Conservation (phyloP, 495 filamentous ascomycete species). For the Xylaria telfairii region DNA sequence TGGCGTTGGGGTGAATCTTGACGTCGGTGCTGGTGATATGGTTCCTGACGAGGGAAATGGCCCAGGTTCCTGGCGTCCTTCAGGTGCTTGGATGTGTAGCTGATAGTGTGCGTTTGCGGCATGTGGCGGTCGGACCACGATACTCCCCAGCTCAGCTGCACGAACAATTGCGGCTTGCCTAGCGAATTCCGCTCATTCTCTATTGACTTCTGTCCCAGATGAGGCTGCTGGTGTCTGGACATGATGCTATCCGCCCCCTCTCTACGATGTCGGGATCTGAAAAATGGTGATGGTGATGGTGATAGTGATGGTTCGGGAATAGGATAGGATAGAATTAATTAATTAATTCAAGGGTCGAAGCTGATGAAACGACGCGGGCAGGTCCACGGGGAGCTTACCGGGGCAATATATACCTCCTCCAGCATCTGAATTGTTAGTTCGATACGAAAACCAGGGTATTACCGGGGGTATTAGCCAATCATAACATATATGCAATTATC, state of each 20-base stretch:
- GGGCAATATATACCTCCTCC: slow-evolving; percentile 6
- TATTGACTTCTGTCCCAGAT: slow-evolving; percentile 31
- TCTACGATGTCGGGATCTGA: background rate
- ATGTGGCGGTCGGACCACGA: slow-evolving; percentile 48
- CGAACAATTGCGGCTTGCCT: slow-evolving; percentile 49
- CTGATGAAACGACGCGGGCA: background rate
- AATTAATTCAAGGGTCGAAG: background rate
- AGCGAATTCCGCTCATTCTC: slow-evolving; percentile 29
- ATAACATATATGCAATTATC: too few species aligned
- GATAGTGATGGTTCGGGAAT: background rate
- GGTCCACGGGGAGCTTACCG: background rate
- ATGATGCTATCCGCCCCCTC: slow-evolving; percentile 27
- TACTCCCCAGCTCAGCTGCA: slow-evolving; percentile 53
- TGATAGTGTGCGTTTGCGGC: slow-evolving; percentile 49
- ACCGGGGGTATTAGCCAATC: too few species aligned
- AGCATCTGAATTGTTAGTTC: too few species aligned
- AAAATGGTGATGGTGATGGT: background rate
- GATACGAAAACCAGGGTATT: too few species aligned
- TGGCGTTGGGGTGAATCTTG: slow-evolving; percentile 30
- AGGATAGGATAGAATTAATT: too few species aligned
- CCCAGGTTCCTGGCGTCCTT: slow-evolving; percentile 45
- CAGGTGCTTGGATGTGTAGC: slow-evolving; percentile 48
- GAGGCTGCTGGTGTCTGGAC: slow-evolving; percentile 40
- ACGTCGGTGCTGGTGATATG: slow-evolving; percentile 30
- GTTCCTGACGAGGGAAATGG: slow-evolving; percentile 48